Percentiles rank a stretch among this genome's conserved stretches.
Evolutionary conservation across 1,284 basidiomycete species (phyloP).

Genomic region (Somion occarium): DNA sequence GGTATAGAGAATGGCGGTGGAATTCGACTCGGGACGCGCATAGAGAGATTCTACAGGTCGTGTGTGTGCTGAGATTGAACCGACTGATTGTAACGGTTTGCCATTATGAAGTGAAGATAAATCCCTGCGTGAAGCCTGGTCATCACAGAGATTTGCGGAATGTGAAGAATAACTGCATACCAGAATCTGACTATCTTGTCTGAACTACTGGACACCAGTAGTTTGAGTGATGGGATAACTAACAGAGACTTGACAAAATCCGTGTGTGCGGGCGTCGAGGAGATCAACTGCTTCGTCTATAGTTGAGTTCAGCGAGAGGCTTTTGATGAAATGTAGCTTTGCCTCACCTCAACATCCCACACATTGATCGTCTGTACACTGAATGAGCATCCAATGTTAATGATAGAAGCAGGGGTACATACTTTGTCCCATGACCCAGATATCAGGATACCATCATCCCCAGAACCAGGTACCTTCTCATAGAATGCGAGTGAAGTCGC

Average conservation of each 20-base stretch:
- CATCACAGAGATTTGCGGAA: background rate
- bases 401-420: slow-evolving; percentile 10
- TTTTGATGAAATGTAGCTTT: background rate
- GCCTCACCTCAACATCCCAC: slow-evolving; percentile 72
- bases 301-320: background rate
- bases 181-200: slow-evolving; percentile 89
- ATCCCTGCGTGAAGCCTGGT: slow-evolving; percentile 50
- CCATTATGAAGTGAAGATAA: slow-evolving; percentile 38
- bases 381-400: too few relatives aligned
- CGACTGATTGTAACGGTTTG: slow-evolving; percentile 47
- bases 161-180: slow-evolving; percentile 36
- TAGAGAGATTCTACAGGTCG: slow-evolving; percentile 66
- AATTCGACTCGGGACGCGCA: slow-evolving; percentile 31
- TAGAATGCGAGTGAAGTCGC: slow-evolving; percentile 77
- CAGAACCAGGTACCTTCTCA: slow-evolving; percentile 31
- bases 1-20: slow-evolving; percentile 59
- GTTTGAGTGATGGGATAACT: slow-evolving; percentile 56
- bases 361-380: slow-evolving; percentile 77
- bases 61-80: slow-evolving; percentile 70
- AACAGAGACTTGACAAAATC: slow-evolving; percentile 86
- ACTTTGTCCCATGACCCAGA: slow-evolving; percentile 92
- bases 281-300: slow-evolving; percentile 68
- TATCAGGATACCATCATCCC: slow-evolving; percentile 52
- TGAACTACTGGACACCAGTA: slow-evolving; percentile 85
- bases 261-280: slow-evolving; percentile 70